These are phyloP conservation scores for Arthrobotrys conoides DNA, from an alignment of 2,329 filamentous ascomycete species.

Conservation along the genomic window DNA sequence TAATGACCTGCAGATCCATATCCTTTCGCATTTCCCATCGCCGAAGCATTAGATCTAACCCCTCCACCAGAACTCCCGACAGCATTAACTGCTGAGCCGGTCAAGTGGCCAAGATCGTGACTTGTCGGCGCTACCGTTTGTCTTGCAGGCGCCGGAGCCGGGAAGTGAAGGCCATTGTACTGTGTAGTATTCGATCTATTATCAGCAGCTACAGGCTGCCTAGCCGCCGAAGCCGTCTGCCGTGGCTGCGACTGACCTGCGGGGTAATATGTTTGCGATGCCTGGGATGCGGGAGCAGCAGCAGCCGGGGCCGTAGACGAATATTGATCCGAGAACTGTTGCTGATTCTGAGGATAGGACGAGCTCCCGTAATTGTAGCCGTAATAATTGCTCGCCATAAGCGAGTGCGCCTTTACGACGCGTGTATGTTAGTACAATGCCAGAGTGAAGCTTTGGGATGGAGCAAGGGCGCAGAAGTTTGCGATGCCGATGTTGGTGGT, in stretches of 20 bases:
- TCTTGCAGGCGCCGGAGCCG: constrained; percentile 30
- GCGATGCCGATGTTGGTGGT: background rate
- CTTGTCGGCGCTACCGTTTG: constrained; percentile 18
- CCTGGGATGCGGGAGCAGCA: background rate
- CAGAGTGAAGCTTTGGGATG: background rate
- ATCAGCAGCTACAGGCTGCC: constrained; percentile 20
- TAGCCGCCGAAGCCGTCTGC: constrained; percentile 1
- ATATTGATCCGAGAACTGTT: constrained; percentile 39
- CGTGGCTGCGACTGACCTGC: constrained; percentile 6
- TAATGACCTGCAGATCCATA: constrained; percentile 34
- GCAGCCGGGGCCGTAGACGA: constrained; percentile 25
- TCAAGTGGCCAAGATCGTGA: background rate
- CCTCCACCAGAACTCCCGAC: constrained; percentile 3
- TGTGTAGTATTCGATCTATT: constrained; percentile 35
- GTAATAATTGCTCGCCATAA: constrained; percentile 54
- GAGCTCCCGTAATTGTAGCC: constrained; percentile 37
- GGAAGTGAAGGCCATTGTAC: constrained; percentile 55
- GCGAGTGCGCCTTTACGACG: constrained; percentile 25
- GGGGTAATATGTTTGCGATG: constrained; percentile 36
- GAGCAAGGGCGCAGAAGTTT: background rate
- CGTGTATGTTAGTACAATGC: constrained; percentile 13
- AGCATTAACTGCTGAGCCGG: constrained; percentile 9
- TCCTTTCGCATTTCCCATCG: constrained; percentile 1
- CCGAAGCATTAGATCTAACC: background rate
- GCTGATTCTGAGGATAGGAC: constrained; percentile 44